A percentile compares a stretch with the other conserved stretches of the same genome.
phyloP scores from a whole-genome alignment of 139 green algal species.

The Coccomyxa sp. region DNA sequence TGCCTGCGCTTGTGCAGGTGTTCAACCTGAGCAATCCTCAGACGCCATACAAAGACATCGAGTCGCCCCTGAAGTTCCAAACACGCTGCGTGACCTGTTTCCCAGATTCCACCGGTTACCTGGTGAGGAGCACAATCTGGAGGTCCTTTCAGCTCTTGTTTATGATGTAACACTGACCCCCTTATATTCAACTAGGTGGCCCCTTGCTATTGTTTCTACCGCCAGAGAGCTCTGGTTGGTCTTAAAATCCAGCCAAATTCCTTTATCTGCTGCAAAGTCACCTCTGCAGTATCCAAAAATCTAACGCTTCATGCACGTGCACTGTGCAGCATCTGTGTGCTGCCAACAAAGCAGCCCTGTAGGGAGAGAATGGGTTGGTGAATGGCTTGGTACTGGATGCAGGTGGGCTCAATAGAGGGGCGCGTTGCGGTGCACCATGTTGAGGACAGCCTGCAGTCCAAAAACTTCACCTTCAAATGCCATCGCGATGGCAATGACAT shows the following conservation, averaged over 20 bases:
- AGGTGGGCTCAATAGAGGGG: conserved; percentile 54
- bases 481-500: conserved; percentile 85
- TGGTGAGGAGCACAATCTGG: conserved; percentile 56
- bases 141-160: background rate
- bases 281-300: too few species aligned
- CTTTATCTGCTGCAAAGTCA: too few species aligned
- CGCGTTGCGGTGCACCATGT: conserved; percentile 96
- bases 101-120: conserved; percentile 85
- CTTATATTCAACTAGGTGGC: background rate
- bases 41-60: conserved; percentile 74
- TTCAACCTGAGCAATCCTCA: conserved; percentile 70
- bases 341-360: too few species aligned
- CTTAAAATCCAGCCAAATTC: too few species aligned
- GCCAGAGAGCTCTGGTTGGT: background rate
- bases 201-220: background rate
- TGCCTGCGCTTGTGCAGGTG: conserved; percentile 29
- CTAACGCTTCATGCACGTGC: too few species aligned
- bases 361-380: too few species aligned
- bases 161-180: background rate
- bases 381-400: background rate
- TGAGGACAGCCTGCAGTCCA: conserved; percentile 69
- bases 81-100: conserved; percentile 85
- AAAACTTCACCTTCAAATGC: conserved; percentile 96
- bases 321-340: too few species aligned
- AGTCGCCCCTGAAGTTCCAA: conserved; percentile 95